Conservation (phyloP, 306 rosid species). For the Macrotyloma uniflorum region DNA sequence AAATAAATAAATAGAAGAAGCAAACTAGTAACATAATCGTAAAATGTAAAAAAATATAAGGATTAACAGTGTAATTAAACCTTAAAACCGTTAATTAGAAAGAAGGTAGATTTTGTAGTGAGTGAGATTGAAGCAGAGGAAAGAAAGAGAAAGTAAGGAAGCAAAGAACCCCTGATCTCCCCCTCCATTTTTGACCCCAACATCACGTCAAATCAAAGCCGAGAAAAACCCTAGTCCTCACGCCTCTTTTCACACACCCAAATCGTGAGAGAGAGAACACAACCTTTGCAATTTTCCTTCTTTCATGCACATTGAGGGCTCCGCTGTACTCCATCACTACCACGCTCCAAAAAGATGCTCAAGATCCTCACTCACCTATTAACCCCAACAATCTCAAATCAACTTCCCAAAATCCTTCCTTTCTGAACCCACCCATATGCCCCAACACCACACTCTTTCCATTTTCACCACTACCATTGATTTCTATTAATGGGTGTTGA, state of each 20-base stretch:
- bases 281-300: background rate
- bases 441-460: background rate
- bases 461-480: background rate
- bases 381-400: constrained; percentile 19
- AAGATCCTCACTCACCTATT: constrained; percentile 56
- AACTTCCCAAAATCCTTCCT: constrained; percentile 29
- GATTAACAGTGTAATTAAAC: too few relatives aligned
- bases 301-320: constrained; percentile 2
- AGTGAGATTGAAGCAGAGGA: background rate
- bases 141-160: background rate
- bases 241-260: background rate
- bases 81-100: too few relatives aligned
- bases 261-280: background rate
- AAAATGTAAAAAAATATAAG: too few relatives aligned
- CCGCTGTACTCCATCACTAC: background rate
- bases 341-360: background rate
- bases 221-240: constrained; percentile 20
- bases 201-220: background rate
- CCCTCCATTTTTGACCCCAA: background rate
- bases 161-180: background rate
- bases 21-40: too few relatives aligned
- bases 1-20: too few relatives aligned
- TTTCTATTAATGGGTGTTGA: constrained; percentile 71
- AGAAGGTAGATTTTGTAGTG: background rate
- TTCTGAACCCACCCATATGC: background rate